Percentiles rank a stretch among this genome's conserved stretches.
Conservation (phyloP, 2,329 filamentous ascomycete genomes). For the Pseudogymnoascus sp. region DNA sequence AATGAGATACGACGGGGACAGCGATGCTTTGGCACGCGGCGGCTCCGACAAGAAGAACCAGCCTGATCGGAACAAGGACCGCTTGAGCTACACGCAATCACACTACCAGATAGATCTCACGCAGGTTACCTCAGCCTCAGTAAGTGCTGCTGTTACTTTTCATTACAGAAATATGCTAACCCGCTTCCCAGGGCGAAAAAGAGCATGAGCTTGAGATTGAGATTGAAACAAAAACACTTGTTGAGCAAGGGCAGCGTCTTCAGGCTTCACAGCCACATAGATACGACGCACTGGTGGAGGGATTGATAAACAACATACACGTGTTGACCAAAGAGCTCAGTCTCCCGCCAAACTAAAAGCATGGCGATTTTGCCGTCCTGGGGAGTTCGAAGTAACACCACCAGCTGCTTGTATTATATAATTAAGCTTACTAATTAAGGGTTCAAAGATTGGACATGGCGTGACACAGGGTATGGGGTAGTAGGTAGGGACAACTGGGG, state of each 20-base stretch:
- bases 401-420: slow-evolving; percentile 5
- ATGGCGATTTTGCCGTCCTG: background rate
- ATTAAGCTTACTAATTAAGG: slow-evolving; percentile 4
- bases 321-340: slow-evolving; percentile 7
- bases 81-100: slow-evolving; percentile 82
- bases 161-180: slow-evolving; percentile 7
- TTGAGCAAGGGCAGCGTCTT: slow-evolving; percentile 57
- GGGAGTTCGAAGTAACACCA: background rate
- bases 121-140: slow-evolving; percentile 57
- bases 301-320: slow-evolving; percentile 64
- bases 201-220: slow-evolving; percentile 80
- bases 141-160: slow-evolving; percentile 19
- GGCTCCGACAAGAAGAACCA: slow-evolving; percentile 21
- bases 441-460: background rate
- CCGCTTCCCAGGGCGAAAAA: slow-evolving; percentile 38
- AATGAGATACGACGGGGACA: slow-evolving; percentile 71
- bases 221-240: slow-evolving; percentile 53
- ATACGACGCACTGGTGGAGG: slow-evolving; percentile 62
- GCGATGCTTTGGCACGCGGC: slow-evolving; percentile 40
- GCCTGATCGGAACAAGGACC: slow-evolving; percentile 73
- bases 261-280: slow-evolving; percentile 46
- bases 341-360: background rate
- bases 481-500: background rate
- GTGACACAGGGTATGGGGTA: background rate
- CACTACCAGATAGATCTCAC: slow-evolving; percentile 89